These are phyloP conservation scores for Fusarium phyllophilum DNA, from an alignment of 2,329 filamentous ascomycete species.

Conservation along the genomic window DNA sequence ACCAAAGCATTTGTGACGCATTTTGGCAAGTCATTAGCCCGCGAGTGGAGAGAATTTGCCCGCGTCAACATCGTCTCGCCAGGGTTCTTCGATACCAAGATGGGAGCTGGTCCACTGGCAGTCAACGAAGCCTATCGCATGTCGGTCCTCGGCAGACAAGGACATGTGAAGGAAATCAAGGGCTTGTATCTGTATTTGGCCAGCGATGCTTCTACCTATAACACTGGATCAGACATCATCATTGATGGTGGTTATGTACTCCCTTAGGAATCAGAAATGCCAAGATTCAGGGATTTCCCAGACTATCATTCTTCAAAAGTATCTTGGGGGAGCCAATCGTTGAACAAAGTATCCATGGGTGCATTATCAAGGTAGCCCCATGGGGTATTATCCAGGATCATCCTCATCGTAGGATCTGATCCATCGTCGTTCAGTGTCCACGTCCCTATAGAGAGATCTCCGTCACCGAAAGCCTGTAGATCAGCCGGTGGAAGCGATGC, in stretches of 20 bases:
- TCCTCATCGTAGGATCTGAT: neutral
- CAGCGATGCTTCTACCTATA: slow-evolving; percentile 52
- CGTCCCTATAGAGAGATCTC: neutral
- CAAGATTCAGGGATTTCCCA: neutral
- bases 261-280: neutral
- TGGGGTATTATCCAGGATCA: neutral
- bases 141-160: slow-evolving; percentile 64
- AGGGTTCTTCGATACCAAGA: slow-evolving; percentile 61
- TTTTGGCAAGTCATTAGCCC: slow-evolving; percentile 62
- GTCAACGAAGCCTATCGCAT: slow-evolving; percentile 60
- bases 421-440: neutral
- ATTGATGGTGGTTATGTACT: slow-evolving; percentile 18
- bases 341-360: neutral
- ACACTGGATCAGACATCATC: slow-evolving; percentile 10
- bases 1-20: slow-evolving; percentile 65
- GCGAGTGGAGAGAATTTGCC: slow-evolving; percentile 65
- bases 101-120: slow-evolving; percentile 56
- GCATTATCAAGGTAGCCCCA: neutral
- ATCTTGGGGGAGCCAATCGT: neutral
- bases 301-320: neutral
- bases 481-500: neutral
- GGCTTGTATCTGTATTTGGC: slow-evolving; percentile 64
- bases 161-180: slow-evolving; percentile 73
- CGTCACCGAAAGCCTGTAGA: neutral
- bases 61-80: slow-evolving; percentile 61